phyloP scores from a whole-genome alignment of 2,329 filamentous ascomycete genomes.

The Mycosphaerella sp. region DNA sequence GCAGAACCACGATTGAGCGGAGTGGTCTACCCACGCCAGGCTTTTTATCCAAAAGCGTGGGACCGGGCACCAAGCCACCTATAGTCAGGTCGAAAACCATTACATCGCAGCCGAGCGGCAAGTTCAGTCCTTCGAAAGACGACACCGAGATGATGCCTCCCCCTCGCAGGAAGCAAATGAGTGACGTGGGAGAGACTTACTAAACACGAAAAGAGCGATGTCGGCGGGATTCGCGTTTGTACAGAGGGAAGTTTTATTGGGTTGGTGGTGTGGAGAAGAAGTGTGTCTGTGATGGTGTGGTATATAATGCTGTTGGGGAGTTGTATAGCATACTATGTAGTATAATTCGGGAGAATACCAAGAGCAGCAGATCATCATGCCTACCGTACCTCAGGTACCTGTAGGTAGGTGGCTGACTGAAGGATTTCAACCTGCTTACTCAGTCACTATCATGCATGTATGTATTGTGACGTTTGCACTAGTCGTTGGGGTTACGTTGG shows the following conservation, averaged over 20 bases:
- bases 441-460: too few species aligned
- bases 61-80: slow-evolving; percentile 7
- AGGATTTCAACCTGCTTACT: too few species aligned
- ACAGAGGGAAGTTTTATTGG: not conserved
- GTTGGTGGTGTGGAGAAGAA: not conserved
- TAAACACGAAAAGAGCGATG: slow-evolving; percentile 11
- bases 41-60: slow-evolving; percentile 14
- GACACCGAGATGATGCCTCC: slow-evolving; percentile 40
- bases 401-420: too few species aligned
- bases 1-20: slow-evolving; percentile 21
- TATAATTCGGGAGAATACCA: too few species aligned
- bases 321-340: too few species aligned
- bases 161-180: slow-evolving; percentile 37
- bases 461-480: too few species aligned
- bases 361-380: too few species aligned
- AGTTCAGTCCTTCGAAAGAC: slow-evolving; percentile 12
- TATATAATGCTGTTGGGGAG: too few species aligned
- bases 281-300: too few species aligned
- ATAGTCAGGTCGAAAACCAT: slow-evolving; percentile 8
- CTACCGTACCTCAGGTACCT: too few species aligned
- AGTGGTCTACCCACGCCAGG: slow-evolving; percentile 17
- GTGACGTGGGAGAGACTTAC: slow-evolving; percentile 34
- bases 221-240: not conserved
- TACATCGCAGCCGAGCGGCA: slow-evolving; percentile 19
- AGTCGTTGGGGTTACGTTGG: too few species aligned